Evolutionary conservation across 495 filamentous ascomycete species (phyloP), one percentile per base, ranked within the genome.

Genomic region (Penicillium cataractarum): DNA sequence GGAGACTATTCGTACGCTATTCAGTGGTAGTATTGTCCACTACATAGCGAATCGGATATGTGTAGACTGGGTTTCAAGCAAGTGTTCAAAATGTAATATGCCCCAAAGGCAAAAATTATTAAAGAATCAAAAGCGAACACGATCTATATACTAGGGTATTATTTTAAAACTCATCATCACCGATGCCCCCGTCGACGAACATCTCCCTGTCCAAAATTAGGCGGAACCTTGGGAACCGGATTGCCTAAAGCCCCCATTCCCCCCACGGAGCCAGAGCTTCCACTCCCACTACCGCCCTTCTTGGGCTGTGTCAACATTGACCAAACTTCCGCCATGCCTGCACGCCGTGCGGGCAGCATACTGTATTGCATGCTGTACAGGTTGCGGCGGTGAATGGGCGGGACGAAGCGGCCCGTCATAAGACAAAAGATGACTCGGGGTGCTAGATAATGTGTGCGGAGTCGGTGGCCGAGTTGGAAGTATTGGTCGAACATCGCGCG

Each of bases 351-450:
- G 6, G 95, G 95, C 32, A 99, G 81, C 96, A 98, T 98, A 78
- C 91, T 95, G 76, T 99, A 99, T 76, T 99, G 95, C 68, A 99
- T 87, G 60, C 91, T 93, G 76, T 99, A 99, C 48, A 99, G 81
- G 70, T 92, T 96, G 70, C 93, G 92, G 9, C 95, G 84, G 72
- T 97, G 92, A 35, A 99, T 94, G 0, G 96, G 94, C 6, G 92
- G 92, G 26, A 90, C 91, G 63, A 97, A 97, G 53, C 88, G 90
- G 61, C 95, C 95, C 1, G 92, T 97, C 29, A 92, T 79, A 2
- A 99, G 86, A 58, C 91, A 93, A 55, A 95, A 83, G 55, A 97
- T 84, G 21, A 99, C 96, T 17, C 87, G 83, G 0, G 92, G 92
- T 0, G 92, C 92, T 33, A 97, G 81, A 74, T 99, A 99, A 75